These are phyloP conservation scores for Penicillium canescens DNA, from an alignment of 495 filamentous ascomycete species.

Conservation along the genomic window DNA sequence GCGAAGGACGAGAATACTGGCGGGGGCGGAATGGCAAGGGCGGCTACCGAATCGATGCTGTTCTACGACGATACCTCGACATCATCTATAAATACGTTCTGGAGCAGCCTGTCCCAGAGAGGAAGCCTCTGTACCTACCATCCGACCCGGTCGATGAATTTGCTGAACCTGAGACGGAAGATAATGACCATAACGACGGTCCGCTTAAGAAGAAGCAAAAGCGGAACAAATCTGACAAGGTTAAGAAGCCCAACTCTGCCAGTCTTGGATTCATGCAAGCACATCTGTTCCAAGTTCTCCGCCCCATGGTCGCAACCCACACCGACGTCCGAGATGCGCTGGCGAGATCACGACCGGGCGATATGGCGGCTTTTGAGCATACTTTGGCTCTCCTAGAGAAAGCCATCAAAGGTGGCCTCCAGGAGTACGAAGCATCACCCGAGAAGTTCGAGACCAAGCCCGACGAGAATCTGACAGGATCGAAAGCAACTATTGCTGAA, in stretches of 20 bases:
- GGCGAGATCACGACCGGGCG: slow-evolving; percentile 61
- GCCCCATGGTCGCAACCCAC: slow-evolving; percentile 73
- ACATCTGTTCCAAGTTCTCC: slow-evolving; percentile 90
- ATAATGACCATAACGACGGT: slow-evolving; percentile 38
- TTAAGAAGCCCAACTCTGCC: slow-evolving; percentile 55
- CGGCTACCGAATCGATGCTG: slow-evolving; percentile 86
- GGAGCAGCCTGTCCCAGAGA: slow-evolving; percentile 55
- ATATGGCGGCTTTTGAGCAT: slow-evolving; percentile 70
- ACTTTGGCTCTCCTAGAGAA: slow-evolving; percentile 67
- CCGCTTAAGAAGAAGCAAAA: slow-evolving; percentile 65
- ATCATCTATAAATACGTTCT: slow-evolving; percentile 80
- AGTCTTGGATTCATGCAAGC: slow-evolving; percentile 84
- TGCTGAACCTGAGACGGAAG: slow-evolving; percentile 28
- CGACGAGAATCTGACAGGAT: slow-evolving; percentile 48
- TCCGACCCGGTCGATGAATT: slow-evolving; percentile 55
- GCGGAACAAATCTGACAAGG: slow-evolving; percentile 36
- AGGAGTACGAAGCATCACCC: slow-evolving; percentile 66
- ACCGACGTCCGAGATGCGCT: slow-evolving; percentile 81
- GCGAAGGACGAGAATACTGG: slow-evolving; percentile 81
- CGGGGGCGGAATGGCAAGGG: slow-evolving; percentile 74
- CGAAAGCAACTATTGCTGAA: slow-evolving; percentile 63
- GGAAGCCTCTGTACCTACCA: slow-evolving; percentile 73
- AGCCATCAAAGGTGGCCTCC: slow-evolving; percentile 68
- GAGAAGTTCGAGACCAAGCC: slow-evolving; percentile 50
- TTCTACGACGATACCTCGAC: slow-evolving; percentile 84